Percentiles rank a stretch among this genome's conserved stretches.
phyloP scores from a whole-genome alignment of 108 stramenopile genomes.

The Pelagomonas calceolata region DNA sequence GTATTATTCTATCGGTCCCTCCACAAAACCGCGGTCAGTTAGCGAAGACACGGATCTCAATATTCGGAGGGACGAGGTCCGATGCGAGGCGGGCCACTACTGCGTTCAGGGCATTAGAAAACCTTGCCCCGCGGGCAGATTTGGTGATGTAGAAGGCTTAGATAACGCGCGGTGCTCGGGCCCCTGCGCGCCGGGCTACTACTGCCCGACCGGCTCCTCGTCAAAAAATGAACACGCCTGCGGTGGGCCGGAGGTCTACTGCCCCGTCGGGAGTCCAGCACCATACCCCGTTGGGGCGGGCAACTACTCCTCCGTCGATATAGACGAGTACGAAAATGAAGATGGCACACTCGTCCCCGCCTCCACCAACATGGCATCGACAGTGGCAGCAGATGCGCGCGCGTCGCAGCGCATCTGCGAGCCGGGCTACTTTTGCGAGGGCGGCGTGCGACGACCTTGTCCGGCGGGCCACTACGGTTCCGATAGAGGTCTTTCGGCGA shows the following conservation, averaged over 20 bases:
- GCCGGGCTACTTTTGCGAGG: constrained; percentile 14
- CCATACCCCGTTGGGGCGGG: constrained; percentile 20
- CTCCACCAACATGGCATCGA: background rate
- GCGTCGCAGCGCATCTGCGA: background rate
- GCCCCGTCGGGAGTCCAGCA: constrained; percentile 3
- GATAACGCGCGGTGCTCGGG: constrained; percentile 4
- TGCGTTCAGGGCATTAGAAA: background rate
- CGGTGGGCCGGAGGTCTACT: constrained; percentile 1
- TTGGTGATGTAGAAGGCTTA: background rate
- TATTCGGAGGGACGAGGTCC: background rate
- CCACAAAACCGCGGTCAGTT: background rate
- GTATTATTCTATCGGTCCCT: background rate
- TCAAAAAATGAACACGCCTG: constrained; percentile 14
- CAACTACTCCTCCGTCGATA: constrained; percentile 17
- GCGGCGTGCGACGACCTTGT: constrained; percentile 22
- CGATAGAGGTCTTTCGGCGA: constrained; percentile 14
- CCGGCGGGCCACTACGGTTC: constrained; percentile 25
- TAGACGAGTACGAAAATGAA: background rate
- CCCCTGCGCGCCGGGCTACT: constrained; percentile 30
- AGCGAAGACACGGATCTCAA: background rate
- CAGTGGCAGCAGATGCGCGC: background rate
- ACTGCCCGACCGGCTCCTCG: constrained; percentile 24
- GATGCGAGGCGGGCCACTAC: background rate
- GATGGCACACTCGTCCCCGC: constrained; percentile 4
- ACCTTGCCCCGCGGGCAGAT: background rate